Evolutionary conservation across 1,284 basidiomycete species (phyloP), one percentile per base, ranked within the genome.

Genomic region (Apiotrichum veenhuisii): DNA sequence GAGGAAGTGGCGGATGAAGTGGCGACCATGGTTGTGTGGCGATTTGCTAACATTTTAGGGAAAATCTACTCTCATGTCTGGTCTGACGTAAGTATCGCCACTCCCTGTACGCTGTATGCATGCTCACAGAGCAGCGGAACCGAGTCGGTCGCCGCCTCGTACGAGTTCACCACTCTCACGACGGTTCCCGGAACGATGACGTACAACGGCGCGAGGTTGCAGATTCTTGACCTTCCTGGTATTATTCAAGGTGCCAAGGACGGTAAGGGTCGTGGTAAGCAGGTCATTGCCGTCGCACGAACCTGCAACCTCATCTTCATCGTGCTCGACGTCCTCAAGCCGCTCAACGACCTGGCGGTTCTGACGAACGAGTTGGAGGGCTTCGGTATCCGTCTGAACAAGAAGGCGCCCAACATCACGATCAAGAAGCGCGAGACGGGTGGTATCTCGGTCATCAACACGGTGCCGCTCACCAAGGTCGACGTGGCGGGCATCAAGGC

Each of bases 171-270:
- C 12, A 82, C 82, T 25, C 68, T 81, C 37, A 78, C 75, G 8
- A 77, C 75, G 11, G 94, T 98, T 1, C 96, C 96, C 9, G 96
- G 96, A 46, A 98, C 95, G 1, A 77, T 99, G 63, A 91, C 65
- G 15, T 68, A 74, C 62, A 77, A 78, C 62, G 77, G 77, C 84
- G 88, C 75, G 81, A 85, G 50, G 84, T 88, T 73, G 46, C 82
- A 84, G 69, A 80, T 83, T 50, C 72, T 82, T 36, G 81, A 82
- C 69, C 55, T 79, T 55, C 78, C 74, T 36, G 74, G 76, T 83
- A 98, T 98, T 64, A 98, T 98, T 64, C 96, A 98, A 77, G 96
- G 96, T 67, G 96, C 96, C 34, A 95, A 95, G 73, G 96, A 99
- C 71, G 95, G 95, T 63, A 88, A 93, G 77, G 96, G 96, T 79